Base-by-base conservation (phyloP, 305 asterid genomes). In the Caryopteris hybrid region DNA sequence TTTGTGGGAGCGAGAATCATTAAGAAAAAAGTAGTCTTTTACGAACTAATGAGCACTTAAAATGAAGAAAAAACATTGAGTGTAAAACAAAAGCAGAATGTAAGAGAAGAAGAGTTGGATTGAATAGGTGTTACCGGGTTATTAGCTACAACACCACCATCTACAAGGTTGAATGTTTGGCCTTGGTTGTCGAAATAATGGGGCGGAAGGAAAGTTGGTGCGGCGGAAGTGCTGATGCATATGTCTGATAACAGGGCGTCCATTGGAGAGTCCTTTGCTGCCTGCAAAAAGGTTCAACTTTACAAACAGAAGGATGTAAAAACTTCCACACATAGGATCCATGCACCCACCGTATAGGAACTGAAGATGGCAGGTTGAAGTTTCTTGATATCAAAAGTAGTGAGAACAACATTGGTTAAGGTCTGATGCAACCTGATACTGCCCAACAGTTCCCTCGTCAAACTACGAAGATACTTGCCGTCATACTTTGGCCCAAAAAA, bases 331-430 rank as follows among this genome's bases (percentile, higher is more conserved):
- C n/a, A n/a, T n/a, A n/a, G n/a, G n/a, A n/a, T n/a, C 21, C 8
- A 43, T 2, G 17, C 3, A 85, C 88, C 83, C 2, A 43, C 55
- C 41, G 74, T 74, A 33, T 63, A 87, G 1, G 88, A 75, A 64
- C 79, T 79, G 75, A 87, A 85, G 70, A 87, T 81, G 34, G 70
- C 76, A 1, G 94, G 94, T 60, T 83, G 86, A 65, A 87, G 87
- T 39, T 55, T 47, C 79, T 74, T 84, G 81, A 87, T 81, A 48
- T 85, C 94, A 38, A 87, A 87, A 25, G 91, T 50, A 21, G 94
- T 74, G 53, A 87, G 69, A 17, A 85, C 87, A 48, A 83, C 84
- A 22, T 76, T 71, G 33, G 94, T 87, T 58, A 87, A 72, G 10
- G 86, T 79, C 25, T 85, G 61, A 23, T 83, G 83, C 79, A 87